phyloP scores from a whole-genome alignment of 1,284 basidiomycete genomes.

The Ustilago esculenta region DNA sequence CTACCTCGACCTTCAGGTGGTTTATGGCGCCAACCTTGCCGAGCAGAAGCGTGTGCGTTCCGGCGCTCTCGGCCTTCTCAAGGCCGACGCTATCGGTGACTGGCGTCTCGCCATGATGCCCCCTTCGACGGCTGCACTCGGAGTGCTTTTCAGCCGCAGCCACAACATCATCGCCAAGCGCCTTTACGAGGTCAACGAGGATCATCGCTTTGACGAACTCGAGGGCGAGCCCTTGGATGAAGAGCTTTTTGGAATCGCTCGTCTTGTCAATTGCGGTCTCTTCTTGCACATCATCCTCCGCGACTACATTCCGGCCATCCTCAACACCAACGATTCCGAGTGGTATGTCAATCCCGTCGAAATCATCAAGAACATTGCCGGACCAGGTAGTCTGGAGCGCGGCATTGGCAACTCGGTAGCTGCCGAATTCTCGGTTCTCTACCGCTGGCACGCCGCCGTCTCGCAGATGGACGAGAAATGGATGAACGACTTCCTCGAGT shows the following conservation, averaged over 20 bases:
- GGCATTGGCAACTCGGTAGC: slow-evolving; percentile 54
- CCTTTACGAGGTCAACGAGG: slow-evolving; percentile 71
- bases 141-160: slow-evolving; percentile 73
- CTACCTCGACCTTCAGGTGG: slow-evolving; percentile 79
- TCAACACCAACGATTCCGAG: slow-evolving; percentile 53
- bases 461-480: slow-evolving; percentile 54
- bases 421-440: slow-evolving; percentile 52
- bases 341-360: slow-evolving; percentile 55
- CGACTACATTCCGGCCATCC: slow-evolving; percentile 60
- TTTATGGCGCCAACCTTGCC: slow-evolving; percentile 70
- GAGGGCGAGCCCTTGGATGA: slow-evolving; percentile 49
- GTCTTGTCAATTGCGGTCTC: slow-evolving; percentile 47
- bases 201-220: slow-evolving; percentile 34
- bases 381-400: slow-evolving; percentile 39
- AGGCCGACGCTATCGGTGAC: slow-evolving; percentile 43
- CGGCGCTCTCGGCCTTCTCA: slow-evolving; percentile 35
- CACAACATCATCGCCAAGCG: slow-evolving; percentile 83
- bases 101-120: slow-evolving; percentile 74
- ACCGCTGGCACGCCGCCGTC: slow-evolving; percentile 58
- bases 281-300: slow-evolving; percentile 49
- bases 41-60: slow-evolving; percentile 29
- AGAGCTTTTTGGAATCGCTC: slow-evolving; percentile 49
- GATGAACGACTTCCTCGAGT: slow-evolving; percentile 49
- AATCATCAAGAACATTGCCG: slow-evolving; percentile 44
- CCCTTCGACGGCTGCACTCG: slow-evolving; percentile 75